phyloP scores from a whole-genome alignment of 2,329 filamentous ascomycete genomes.

The Xylaria sp. region DNA sequence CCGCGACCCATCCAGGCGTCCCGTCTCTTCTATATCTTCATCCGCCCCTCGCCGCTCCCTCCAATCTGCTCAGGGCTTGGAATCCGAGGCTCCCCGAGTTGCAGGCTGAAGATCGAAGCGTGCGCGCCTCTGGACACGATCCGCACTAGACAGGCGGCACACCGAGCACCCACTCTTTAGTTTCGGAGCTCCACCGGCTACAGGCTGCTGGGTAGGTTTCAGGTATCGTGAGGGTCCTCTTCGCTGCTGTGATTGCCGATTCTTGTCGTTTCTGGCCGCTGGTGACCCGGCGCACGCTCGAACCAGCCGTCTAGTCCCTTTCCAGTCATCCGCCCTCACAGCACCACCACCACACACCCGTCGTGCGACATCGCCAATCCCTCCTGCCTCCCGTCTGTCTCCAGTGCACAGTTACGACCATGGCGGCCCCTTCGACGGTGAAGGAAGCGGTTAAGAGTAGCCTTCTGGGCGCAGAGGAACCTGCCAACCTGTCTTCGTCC shows the following conservation, averaged over 20 bases:
- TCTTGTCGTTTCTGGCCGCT: conserved; percentile 30
- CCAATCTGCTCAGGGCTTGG: conserved; percentile 19
- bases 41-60: conserved; percentile 23
- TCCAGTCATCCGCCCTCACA: conserved; percentile 11
- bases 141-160: conserved; percentile 18
- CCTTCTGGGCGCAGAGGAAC: conserved; percentile 71
- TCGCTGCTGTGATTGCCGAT: conserved; percentile 20
- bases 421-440: conserved; percentile 60
- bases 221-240: conserved; percentile 33
- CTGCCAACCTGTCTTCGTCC: conserved; percentile 74
- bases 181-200: conserved; percentile 41
- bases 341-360: conserved; percentile 5
- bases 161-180: conserved; percentile 38
- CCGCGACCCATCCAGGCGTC: conserved; percentile 9
- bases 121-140: conserved; percentile 14
- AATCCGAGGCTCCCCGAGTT: conserved; percentile 40
- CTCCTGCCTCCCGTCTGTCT: background rate
- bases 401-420: conserved; percentile 41
- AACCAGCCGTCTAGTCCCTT: conserved; percentile 32
- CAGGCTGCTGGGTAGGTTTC: conserved; percentile 10
- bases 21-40: conserved; percentile 27
- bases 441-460: conserved; percentile 82
- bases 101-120: background rate
- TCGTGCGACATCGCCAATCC: background rate
- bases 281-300: conserved; percentile 33